Evolutionary conservation across 2,329 filamentous ascomycete species (phyloP).

Genomic region (Colletotrichum lupini): DNA sequence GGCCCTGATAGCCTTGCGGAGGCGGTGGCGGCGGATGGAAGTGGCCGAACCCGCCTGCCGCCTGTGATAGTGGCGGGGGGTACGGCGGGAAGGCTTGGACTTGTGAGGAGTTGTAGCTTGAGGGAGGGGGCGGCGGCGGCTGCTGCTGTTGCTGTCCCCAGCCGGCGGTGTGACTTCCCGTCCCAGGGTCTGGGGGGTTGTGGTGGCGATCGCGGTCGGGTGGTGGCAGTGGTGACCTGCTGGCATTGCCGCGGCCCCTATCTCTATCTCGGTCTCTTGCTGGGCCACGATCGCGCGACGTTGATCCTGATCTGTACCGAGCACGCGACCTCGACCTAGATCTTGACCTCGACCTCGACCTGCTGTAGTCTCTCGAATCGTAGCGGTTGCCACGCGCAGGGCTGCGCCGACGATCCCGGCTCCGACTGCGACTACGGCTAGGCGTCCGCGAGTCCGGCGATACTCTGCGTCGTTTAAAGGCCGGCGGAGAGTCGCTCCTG

Average conservation of each 20-base stretch:
- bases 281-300: conserved; percentile 37
- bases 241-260: background rate
- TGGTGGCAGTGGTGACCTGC: conserved; percentile 29
- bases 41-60: conserved; percentile 40
- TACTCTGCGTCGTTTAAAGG: conserved; percentile 53
- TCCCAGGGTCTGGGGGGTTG: conserved; percentile 13
- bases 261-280: conserved; percentile 10
- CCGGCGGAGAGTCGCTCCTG: conserved; percentile 48
- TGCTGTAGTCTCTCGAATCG: conserved; percentile 39
- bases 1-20: conserved; percentile 51
- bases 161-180: background rate
- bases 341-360: conserved; percentile 40
- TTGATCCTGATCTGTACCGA: conserved; percentile 32
- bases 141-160: conserved; percentile 26
- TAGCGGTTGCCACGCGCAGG: conserved; percentile 34
- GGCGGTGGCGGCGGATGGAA: conserved; percentile 50
- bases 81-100: conserved; percentile 25
- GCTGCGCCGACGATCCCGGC: conserved; percentile 38
- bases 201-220: conserved; percentile 2
- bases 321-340: conserved; percentile 35
- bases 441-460: conserved; percentile 46
- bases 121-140: conserved; percentile 43
- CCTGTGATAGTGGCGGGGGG: conserved; percentile 37
- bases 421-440: conserved; percentile 47
- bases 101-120: conserved; percentile 21